A percentile compares a stretch with the other conserved stretches of the same genome.
phyloP scores from a whole-genome alignment of 1,284 basidiomycete genomes.

The Cutaneotrichosporon dermatis region DNA sequence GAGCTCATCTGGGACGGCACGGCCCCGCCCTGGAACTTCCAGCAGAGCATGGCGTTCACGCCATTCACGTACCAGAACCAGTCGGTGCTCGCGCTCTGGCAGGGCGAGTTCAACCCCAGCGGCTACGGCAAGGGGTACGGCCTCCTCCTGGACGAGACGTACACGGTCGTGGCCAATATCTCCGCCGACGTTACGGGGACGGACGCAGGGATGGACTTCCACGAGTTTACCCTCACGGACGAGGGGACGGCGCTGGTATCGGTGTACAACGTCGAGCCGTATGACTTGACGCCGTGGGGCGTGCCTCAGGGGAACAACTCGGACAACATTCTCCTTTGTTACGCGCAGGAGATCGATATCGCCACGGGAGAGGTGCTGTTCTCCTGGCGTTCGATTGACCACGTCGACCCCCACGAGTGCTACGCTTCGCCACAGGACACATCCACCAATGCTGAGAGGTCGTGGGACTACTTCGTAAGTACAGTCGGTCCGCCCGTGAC shows the following conservation, averaged over 20 bases:
- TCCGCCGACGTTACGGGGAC: background rate
- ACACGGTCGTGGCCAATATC: slow-evolving; percentile 29
- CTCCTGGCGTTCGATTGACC: slow-evolving; percentile 34
- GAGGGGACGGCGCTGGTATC: slow-evolving; percentile 37
- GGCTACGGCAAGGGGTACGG: slow-evolving; percentile 29
- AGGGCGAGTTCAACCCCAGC: slow-evolving; percentile 23
- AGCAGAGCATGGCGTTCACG: slow-evolving; percentile 29
- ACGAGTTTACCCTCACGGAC: slow-evolving; percentile 32
- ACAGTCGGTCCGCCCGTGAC: background rate
- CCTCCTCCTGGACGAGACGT: slow-evolving; percentile 29
- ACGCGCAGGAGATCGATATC: slow-evolving; percentile 41
- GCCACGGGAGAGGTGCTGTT: slow-evolving; percentile 30
- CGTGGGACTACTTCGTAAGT: slow-evolving; percentile 30
- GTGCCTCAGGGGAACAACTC: slow-evolving; percentile 18
- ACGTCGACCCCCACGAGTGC: slow-evolving; percentile 26
- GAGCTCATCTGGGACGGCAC: slow-evolving; percentile 32
- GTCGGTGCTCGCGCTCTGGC: slow-evolving; percentile 30
- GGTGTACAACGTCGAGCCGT: slow-evolving; percentile 23
- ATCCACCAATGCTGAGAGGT: slow-evolving; percentile 5
- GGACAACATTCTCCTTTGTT: slow-evolving; percentile 28
- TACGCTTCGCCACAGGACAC: slow-evolving; percentile 24
- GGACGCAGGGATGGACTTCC: background rate
- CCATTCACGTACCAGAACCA: slow-evolving; percentile 24
- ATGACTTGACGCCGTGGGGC: slow-evolving; percentile 25
- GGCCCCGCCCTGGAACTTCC: slow-evolving; percentile 18